Evolutionary conservation across 352 stramenopile genomes (phyloP), one percentile per base, ranked within the genome.

Genomic region (Phytophthora constricta): DNA sequence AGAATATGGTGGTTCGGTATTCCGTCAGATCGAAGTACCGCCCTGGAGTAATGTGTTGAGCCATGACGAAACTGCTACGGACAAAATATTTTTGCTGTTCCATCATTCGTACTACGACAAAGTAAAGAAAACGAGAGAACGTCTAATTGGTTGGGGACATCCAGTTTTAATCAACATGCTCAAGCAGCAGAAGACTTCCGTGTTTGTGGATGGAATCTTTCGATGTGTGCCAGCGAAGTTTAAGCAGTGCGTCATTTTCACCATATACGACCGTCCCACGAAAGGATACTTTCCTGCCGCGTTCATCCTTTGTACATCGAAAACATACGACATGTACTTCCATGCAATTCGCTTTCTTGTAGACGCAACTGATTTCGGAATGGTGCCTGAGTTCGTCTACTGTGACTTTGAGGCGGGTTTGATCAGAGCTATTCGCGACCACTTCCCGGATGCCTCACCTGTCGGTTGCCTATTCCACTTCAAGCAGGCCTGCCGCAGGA

Each of bases 121-220:
- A 20, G 13, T 13, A 13, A 20, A 17, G 16, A 31, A 39, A 3
- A 8, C 33, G 14, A 27, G 43, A 48, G 33, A 60, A 4, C 42
- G 68, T 9, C 48, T 69, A 31, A 50, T 76, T 13, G 62, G 58
- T 3, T 76, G 55, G 61, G 58, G 62, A 0, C 68, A 66, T 42
- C 58, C 68, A 27, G 5, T 37, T 1, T 50, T 72, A 0, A 19
- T 76, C 0, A 3, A 33, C 3, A 37, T 69, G 13, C 48, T 72
- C 2, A 58, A 66, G 3, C 62, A 68, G 19, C 49, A 53, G 3
- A 34, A 37, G 9, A 70, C 43, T 5, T 39, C 50, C 0, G 1
- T 78, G 1, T 79, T 77, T 25, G 27, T 77, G 1, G 69, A 82
- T 46, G 74, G 65, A 0, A 74, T 54, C 3, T 74, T 77, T 33